phyloP scores from a whole-genome alignment of 352 stramenopile species.

The Phytophthora sojae region DNA sequence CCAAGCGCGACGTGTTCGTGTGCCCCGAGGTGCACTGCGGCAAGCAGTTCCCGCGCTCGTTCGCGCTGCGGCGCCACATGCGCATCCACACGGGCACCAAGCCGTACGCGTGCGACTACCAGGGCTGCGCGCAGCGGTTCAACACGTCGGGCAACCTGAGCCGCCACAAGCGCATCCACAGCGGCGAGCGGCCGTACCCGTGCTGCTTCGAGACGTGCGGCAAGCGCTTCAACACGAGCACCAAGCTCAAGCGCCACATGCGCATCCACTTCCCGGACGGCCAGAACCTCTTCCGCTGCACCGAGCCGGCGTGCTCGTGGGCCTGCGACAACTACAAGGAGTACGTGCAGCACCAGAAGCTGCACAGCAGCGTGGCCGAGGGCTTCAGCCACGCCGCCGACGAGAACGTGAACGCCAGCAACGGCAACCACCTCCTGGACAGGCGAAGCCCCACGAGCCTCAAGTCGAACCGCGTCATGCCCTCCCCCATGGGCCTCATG shows the following conservation, averaged over 20 bases:
- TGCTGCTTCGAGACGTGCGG: slow-evolving; percentile 80
- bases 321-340: slow-evolving; percentile 89
- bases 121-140: slow-evolving; percentile 81
- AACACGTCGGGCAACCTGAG: slow-evolving; percentile 90
- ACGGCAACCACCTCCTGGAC: slow-evolving; percentile 12
- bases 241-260: slow-evolving; percentile 91
- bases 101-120: slow-evolving; percentile 82
- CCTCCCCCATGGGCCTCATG: neutral
- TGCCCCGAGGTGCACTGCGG: slow-evolving; percentile 63
- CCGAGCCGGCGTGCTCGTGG: slow-evolving; percentile 58
- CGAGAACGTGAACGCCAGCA: slow-evolving; percentile 28
- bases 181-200: slow-evolving; percentile 81
- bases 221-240: slow-evolving; percentile 91
- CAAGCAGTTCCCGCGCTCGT: slow-evolving; percentile 88
- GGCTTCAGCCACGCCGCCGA: slow-evolving; percentile 30
- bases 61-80: slow-evolving; percentile 84
- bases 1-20: slow-evolving; percentile 28
- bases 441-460: slow-evolving; percentile 13
- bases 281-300: slow-evolving; percentile 80
- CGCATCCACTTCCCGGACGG: slow-evolving; percentile 87
- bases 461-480: slow-evolving; percentile 14
- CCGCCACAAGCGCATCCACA: slow-evolving; percentile 90
- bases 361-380: slow-evolving; percentile 44
- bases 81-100: slow-evolving; percentile 88
- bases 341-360: slow-evolving; percentile 77